phyloP scores from a whole-genome alignment of 2,329 filamentous ascomycete species.

The Aureobasidium leucospermi region DNA sequence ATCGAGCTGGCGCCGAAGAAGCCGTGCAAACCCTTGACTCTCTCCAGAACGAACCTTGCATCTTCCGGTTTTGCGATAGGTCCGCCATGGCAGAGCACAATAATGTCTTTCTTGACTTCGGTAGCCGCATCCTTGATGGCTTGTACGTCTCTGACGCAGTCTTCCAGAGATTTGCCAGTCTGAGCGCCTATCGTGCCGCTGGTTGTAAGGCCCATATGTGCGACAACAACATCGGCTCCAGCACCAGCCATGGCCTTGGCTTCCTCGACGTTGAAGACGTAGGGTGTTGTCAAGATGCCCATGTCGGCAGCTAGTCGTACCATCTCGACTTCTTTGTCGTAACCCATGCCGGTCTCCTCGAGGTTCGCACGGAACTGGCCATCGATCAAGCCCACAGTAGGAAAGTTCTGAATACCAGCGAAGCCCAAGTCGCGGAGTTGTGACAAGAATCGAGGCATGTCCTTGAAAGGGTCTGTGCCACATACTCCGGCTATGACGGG shows the following conservation, averaged over 20 bases:
- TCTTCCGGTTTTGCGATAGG: constrained; percentile 59
- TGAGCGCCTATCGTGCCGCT: constrained; percentile 57
- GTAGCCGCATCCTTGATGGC: constrained; percentile 56
- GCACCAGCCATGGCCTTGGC: constrained; percentile 55
- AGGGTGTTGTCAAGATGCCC: constrained; percentile 60
- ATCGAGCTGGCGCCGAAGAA: constrained; percentile 66
- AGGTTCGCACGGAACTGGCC: constrained; percentile 59
- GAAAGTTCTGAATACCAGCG: constrained; percentile 65
- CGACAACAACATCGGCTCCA: constrained; percentile 60
- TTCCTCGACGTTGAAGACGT: constrained; percentile 59
- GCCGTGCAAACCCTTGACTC: constrained; percentile 59
- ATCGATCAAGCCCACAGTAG: constrained; percentile 64
- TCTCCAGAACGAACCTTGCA: constrained; percentile 54
- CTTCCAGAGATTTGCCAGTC: constrained; percentile 54
- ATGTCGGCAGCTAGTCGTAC: constrained; percentile 52
- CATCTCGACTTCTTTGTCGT: constrained; percentile 59
- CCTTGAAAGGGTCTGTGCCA: constrained; percentile 61
- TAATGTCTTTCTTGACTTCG: constrained; percentile 48
- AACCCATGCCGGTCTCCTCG: constrained; percentile 67
- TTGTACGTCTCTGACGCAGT: constrained; percentile 56
- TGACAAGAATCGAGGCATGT: constrained; percentile 52
- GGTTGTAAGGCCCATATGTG: constrained; percentile 62
- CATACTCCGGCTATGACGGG: constrained; percentile 66
- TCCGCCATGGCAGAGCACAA: constrained; percentile 64
- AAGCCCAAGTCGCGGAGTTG: constrained; percentile 58